Percentiles rank a stretch among this genome's conserved stretches.
Evolutionary conservation across 352 stramenopile species (phyloP).

Genomic region (Elongisporangium undulatum): DNA sequence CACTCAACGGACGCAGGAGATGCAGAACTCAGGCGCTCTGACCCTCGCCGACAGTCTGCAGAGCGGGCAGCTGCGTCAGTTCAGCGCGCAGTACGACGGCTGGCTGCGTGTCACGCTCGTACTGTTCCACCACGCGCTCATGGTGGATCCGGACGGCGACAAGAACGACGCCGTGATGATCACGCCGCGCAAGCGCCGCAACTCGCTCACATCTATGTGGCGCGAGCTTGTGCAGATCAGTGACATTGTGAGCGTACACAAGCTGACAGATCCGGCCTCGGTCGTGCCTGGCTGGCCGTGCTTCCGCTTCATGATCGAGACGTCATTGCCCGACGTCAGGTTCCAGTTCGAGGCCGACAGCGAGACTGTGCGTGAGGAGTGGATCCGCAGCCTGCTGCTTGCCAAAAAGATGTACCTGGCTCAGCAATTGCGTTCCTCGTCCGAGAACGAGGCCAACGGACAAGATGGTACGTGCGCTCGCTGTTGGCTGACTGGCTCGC

Average conservation of each 20-base stretch:
- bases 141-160: constrained; percentile 44
- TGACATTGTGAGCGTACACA: constrained; percentile 25
- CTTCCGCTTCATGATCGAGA: constrained; percentile 33
- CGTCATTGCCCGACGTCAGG: constrained; percentile 16
- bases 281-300: not conserved
- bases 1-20: too few relatives aligned
- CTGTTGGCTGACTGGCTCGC: not conserved
- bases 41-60: constrained; percentile 25
- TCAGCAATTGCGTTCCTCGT: not conserved
- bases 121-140: constrained; percentile 39
- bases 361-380: constrained; percentile 33
- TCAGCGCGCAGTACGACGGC: constrained; percentile 45
- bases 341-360: constrained; percentile 36
- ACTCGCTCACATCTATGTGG: constrained; percentile 37
- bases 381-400: constrained; percentile 34
- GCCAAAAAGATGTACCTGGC: constrained; percentile 25
- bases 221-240: constrained; percentile 38
- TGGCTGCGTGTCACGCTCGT: constrained; percentile 41
- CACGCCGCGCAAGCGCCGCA: constrained; percentile 37
- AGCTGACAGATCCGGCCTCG: constrained; percentile 15
- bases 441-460: not conserved
- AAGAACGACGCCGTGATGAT: constrained; percentile 14
- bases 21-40: too few relatives aligned
- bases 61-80: constrained; percentile 39
- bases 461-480: constrained; percentile 13